Percentiles rank a stretch among this genome's conserved stretches.
phyloP scores from a whole-genome alignment of 1,139 yeast species.

The Insectozyma bohioensis region DNA sequence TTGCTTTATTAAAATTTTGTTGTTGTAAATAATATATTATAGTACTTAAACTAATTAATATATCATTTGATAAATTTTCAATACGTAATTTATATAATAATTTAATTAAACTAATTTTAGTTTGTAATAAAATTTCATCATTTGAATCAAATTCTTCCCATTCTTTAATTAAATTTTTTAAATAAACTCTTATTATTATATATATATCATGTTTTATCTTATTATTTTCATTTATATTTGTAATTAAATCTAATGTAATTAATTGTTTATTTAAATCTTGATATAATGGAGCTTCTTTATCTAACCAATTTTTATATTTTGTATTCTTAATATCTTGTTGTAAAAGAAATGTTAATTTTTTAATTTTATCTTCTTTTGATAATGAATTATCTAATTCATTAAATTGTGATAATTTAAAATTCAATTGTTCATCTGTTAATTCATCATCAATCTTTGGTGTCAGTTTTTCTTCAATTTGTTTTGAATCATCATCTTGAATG shows the following conservation, averaged over 20 bases:
- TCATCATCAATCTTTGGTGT: slow-evolving; percentile 21
- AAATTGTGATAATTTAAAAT: slow-evolving; percentile 13
- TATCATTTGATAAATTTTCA: slow-evolving; percentile 36
- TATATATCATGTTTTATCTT: slow-evolving; percentile 24
- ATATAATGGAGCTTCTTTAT: slow-evolving; percentile 11
- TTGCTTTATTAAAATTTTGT: slow-evolving; percentile 53
- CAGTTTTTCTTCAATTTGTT: neutral
- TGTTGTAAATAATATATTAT: slow-evolving; percentile 60
- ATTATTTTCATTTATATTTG: slow-evolving; percentile 5
- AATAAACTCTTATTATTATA: slow-evolving; percentile 47
- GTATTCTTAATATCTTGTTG: slow-evolving; percentile 12
- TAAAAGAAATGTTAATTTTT: slow-evolving; percentile 12
- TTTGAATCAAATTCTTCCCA: slow-evolving; percentile 32
- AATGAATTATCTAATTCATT: slow-evolving; percentile 8
- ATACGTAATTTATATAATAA: slow-evolving; percentile 60
- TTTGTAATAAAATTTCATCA: slow-evolving; percentile 41
- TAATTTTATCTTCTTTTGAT: slow-evolving; percentile 13
- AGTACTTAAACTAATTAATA: slow-evolving; percentile 60
- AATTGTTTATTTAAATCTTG: slow-evolving; percentile 9
- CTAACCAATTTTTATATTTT: slow-evolving; percentile 16
- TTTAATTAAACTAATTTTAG: slow-evolving; percentile 61
- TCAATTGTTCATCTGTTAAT: slow-evolving; percentile 23
- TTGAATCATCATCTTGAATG: neutral
- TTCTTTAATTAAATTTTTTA: slow-evolving; percentile 43
- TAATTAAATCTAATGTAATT: slow-evolving; percentile 14